Conservation (phyloP, 495 filamentous ascomycete species). For the Rhizodiscina lignyota region DNA sequence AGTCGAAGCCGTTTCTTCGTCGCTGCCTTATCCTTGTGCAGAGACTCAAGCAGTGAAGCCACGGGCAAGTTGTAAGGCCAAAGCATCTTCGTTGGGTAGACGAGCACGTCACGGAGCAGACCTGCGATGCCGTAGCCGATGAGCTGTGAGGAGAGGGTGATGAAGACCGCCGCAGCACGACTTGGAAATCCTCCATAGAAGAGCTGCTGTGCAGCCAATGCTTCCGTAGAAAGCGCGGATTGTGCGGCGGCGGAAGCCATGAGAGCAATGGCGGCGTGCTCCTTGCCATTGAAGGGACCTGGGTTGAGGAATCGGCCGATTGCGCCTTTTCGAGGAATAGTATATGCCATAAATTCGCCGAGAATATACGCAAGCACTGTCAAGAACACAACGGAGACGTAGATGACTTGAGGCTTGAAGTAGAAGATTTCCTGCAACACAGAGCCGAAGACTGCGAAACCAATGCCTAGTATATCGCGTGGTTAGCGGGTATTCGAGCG, state of each 20-base stretch:
- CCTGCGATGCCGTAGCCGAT: constrained; percentile 39
- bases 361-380: constrained; percentile 23
- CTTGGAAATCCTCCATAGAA: constrained; percentile 26
- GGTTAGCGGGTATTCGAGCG: not conserved
- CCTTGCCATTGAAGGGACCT: constrained; percentile 25
- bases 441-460: constrained; percentile 19
- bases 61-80: constrained; percentile 26
- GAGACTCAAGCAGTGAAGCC: constrained; percentile 26
- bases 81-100: constrained; percentile 36
- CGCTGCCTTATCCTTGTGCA: constrained; percentile 18
- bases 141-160: constrained; percentile 26
- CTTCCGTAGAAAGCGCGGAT: constrained; percentile 18
- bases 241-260: constrained; percentile 26
- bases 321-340: constrained; percentile 20
- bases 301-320: constrained; percentile 24
- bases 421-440: constrained; percentile 24
- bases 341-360: constrained; percentile 18
- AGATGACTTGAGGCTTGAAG: constrained; percentile 30
- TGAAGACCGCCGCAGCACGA: constrained; percentile 22
- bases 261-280: constrained; percentile 27
- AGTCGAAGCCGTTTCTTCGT: constrained; percentile 20
- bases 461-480: constrained; percentile 10
- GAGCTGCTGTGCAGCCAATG: constrained; percentile 26
- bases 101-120: constrained; percentile 31
- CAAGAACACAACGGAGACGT: constrained; percentile 27